These are phyloP conservation scores for Pholiota conissans DNA, from an alignment of 768 basidiomycete species.

Conservation along the genomic window DNA sequence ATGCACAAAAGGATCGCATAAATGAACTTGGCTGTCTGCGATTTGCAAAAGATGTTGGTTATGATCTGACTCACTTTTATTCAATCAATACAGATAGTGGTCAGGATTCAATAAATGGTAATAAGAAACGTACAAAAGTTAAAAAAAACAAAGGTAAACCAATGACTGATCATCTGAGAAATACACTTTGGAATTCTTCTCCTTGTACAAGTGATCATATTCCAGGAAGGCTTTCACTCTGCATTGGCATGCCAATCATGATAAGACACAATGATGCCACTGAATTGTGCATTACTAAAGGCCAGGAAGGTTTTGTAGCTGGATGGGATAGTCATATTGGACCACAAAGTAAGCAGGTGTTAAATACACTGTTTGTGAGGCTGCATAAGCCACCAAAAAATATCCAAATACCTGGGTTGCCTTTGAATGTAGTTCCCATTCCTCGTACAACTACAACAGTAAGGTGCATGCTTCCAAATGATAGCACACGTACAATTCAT, in stretches of 20 bases:
- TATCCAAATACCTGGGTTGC: too few relatives aligned
- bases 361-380: too few relatives aligned
- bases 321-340: too few relatives aligned
- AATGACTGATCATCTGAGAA: background rate
- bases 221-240: slow-evolving; percentile 28
- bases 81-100: background rate
- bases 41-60: slow-evolving; percentile 30
- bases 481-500: too few relatives aligned
- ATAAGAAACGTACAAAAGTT: background rate
- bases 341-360: too few relatives aligned
- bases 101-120: background rate
- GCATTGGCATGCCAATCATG: slow-evolving; percentile 33
- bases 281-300: slow-evolving; percentile 32
- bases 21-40: slow-evolving; percentile 26
- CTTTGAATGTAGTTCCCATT: too few relatives aligned
- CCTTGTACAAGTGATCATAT: slow-evolving; percentile 23
- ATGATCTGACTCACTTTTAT: slow-evolving; percentile 24
- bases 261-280: slow-evolving; percentile 31
- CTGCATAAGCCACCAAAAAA: too few relatives aligned
- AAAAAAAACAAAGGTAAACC: background rate
- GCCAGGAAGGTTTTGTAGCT: slow-evolving; percentile 28
- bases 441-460: too few relatives aligned
- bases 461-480: background rate
- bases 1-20: slow-evolving; percentile 29
- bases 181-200: slow-evolving; percentile 23